Evolutionary conservation across 176 grass and related monocot genomes (phyloP).

Genomic region (Oryza meridionalis): DNA sequence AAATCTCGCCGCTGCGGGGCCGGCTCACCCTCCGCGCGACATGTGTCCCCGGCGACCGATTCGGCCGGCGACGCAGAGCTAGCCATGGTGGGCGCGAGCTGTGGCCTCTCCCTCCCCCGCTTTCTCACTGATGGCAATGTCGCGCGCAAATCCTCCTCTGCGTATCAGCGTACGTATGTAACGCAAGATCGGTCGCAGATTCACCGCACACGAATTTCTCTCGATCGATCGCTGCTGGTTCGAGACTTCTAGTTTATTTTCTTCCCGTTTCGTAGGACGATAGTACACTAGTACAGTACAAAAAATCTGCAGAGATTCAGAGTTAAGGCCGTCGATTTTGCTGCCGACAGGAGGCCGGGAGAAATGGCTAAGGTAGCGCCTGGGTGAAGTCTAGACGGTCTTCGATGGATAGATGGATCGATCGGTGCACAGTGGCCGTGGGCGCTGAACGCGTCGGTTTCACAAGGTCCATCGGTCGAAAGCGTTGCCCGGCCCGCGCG

Average conservation of each 20-base stretch:
- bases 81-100: background rate
- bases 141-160: background rate
- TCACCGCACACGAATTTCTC: slow-evolving; percentile 22
- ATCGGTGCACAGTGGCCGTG: background rate
- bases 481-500: slow-evolving; percentile 1
- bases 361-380: background rate
- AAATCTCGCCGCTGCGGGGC: slow-evolving; percentile 15
- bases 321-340: background rate
- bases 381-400: background rate
- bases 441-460: slow-evolving; percentile 24
- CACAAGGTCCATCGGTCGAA: slow-evolving; percentile 32
- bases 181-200: background rate
- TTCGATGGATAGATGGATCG: background rate
- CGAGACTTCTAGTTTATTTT: no score
- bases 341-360: background rate
- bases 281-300: background rate
- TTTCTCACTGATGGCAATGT: slow-evolving; percentile 37
- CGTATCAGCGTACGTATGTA: background rate
- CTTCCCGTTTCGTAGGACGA: background rate
- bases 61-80: slow-evolving; percentile 2
- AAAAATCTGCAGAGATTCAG: background rate
- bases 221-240: no score
- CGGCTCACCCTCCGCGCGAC: background rate
- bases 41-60: background rate
- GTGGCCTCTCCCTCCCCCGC: background rate